phyloP scores from a whole-genome alignment of 164 flowering plant genomes.

The Aristolochia fimbriata region DNA sequence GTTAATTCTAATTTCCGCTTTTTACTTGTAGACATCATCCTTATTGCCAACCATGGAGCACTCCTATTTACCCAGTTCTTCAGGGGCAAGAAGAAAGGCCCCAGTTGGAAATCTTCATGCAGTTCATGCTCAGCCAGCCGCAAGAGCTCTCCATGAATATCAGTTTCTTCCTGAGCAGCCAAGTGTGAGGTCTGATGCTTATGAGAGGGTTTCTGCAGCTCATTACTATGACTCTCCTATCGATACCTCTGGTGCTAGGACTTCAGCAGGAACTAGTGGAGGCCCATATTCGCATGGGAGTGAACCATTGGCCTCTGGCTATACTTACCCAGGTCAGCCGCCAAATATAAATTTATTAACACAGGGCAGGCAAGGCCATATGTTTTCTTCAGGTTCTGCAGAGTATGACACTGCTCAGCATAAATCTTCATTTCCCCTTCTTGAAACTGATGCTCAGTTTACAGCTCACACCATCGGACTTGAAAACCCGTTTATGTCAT shows the following conservation, averaged over 20 bases:
- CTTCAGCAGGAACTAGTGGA: slow-evolving; percentile 32
- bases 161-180: slow-evolving; percentile 95
- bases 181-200: slow-evolving; percentile 47
- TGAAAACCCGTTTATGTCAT: slow-evolving; percentile 37
- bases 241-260: slow-evolving; percentile 35
- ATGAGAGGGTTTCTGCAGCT: slow-evolving; percentile 49
- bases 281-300: slow-evolving; percentile 33
- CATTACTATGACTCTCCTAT: slow-evolving; percentile 35
- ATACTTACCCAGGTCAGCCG: slow-evolving; percentile 38
- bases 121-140: slow-evolving; percentile 20
- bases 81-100: slow-evolving; percentile 20
- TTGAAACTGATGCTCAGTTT: slow-evolving; percentile 33
- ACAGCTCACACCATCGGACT: slow-evolving; percentile 38
- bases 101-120: slow-evolving; percentile 13
- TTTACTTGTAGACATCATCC: slow-evolving; percentile 15
- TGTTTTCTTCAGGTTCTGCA: slow-evolving; percentile 30
- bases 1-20: not conserved
- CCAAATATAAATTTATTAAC: slow-evolving; percentile 36
- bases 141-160: slow-evolving; percentile 66
- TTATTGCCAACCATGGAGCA: slow-evolving; percentile 20
- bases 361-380: slow-evolving; percentile 41
- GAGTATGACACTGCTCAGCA: slow-evolving; percentile 40
- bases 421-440: slow-evolving; percentile 26
- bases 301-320: slow-evolving; percentile 37
- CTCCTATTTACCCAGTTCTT: slow-evolving; percentile 16